These are phyloP conservation scores for Ceratocystis huliohia DNA, from an alignment of 2,329 filamentous ascomycete species.

Conservation along the genomic window DNA sequence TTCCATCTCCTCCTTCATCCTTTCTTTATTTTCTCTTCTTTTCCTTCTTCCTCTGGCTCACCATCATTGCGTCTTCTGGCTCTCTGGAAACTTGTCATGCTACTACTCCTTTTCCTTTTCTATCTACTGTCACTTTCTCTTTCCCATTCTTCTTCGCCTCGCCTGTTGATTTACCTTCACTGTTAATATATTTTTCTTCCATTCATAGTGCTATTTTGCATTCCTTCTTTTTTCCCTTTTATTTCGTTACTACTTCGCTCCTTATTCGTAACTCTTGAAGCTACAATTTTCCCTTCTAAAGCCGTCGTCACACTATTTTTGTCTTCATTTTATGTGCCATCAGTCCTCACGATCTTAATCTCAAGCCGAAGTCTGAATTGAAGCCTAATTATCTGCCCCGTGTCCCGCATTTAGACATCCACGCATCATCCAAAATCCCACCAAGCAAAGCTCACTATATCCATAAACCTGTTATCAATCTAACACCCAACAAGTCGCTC, in stretches of 20 bases:
- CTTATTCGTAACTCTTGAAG: not conserved
- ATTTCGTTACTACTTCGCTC: not conserved
- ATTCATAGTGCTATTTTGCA: not conserved
- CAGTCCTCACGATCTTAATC: not conserved
- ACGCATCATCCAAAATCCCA: not conserved
- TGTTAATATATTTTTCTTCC: not conserved
- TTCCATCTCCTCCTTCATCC: slow-evolving; percentile 7
- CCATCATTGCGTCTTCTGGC: not conserved
- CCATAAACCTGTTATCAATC: not conserved
- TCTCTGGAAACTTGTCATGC: not conserved
- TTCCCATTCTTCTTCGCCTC: not conserved
- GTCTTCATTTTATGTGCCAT: not conserved
- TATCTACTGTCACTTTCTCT: not conserved
- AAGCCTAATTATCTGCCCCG: not conserved
- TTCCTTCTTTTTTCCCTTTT: not conserved
- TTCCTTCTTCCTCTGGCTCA: not conserved
- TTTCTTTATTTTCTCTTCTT: not conserved
- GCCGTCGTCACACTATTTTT: not conserved
- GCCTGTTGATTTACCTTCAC: not conserved
- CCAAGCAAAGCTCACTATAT: not conserved
- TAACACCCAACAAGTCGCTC: not conserved
- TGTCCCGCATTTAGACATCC: not conserved
- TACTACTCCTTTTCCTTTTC: not conserved
- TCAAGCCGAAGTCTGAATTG: not conserved
- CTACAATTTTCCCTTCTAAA: not conserved